phyloP scores from a whole-genome alignment of 495 filamentous ascomycete species.

The Xylaria sp. region DNA sequence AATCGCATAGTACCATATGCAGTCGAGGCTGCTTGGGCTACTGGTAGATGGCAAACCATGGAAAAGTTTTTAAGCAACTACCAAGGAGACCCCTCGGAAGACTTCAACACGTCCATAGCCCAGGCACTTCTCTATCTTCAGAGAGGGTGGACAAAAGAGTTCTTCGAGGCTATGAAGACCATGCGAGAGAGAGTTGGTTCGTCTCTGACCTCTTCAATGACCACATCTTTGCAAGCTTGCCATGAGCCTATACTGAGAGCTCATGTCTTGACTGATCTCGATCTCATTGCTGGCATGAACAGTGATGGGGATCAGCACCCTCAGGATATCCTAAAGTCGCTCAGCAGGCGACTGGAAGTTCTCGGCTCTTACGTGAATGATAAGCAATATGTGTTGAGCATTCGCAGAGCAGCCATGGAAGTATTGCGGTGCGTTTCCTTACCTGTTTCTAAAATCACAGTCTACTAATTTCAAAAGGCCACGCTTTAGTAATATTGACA shows the following conservation, averaged over 20 bases:
- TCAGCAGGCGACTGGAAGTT: constrained; percentile 79
- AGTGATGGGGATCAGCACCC: constrained; percentile 45
- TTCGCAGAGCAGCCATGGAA: constrained; percentile 86
- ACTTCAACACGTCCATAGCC: constrained; percentile 85
- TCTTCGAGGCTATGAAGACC: constrained; percentile 64
- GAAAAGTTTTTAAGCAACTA: constrained; percentile 68
- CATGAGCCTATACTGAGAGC: constrained; percentile 83
- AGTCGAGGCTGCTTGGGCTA: constrained; percentile 90
- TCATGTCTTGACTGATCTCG: constrained; percentile 86
- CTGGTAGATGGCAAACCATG: constrained; percentile 77
- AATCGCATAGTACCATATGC: constrained; percentile 76
- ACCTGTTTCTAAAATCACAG: constrained; percentile 1
- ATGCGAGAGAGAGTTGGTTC: constrained; percentile 74
- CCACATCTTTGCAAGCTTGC: constrained; percentile 78
- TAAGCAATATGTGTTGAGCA: constrained; percentile 92
- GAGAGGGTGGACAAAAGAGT: constrained; percentile 58
- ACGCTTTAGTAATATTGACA: constrained; percentile 66
- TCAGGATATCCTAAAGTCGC: constrained; percentile 59
- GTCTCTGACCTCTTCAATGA: constrained; percentile 74
- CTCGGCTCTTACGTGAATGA: constrained; percentile 86
- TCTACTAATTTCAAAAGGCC: constrained; percentile 51
- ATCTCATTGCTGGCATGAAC: constrained; percentile 70
- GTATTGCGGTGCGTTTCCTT: constrained; percentile 61
- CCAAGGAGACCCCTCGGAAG: constrained; percentile 60
- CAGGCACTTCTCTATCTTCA: constrained; percentile 71